Base-by-base conservation (phyloP, 805 yeast genomes). In the Suhomyces sp. region DNA sequence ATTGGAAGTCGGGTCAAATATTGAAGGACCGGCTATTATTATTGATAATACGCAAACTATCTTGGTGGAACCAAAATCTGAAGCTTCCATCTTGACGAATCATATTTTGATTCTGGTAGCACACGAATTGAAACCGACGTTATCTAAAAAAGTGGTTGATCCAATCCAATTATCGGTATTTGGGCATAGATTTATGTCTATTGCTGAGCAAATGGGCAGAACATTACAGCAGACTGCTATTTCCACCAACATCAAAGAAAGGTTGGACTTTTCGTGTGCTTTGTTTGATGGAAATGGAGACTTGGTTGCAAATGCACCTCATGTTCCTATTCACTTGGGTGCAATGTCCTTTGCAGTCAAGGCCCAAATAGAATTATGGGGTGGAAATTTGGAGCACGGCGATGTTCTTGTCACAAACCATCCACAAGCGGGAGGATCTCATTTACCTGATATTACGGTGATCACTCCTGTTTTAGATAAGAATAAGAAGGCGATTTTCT, bases 391-490 rank as follows among this genome's bases (percentile, higher is more conserved):
- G 36, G 40, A 55, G 38, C 58, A 59, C 9, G 73, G 72, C 5
- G 74, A 68, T 48, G 74, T 68, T 5, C 43, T 68, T 15, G 70
- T 68, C 5, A 50, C 68, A 6, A 68, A 68, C 42, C 72, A 67
- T 43, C 73, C 72, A 2, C 47, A 38, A 34, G 71, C 72, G 6
- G 67, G 74, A 27, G 69, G 75, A 15, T 49, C 69, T 25, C 67
- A 70, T 56, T 52, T 70, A 47, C 63, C 72, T 5, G 67, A 65
- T 62, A 88, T 90, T 44, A 90, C 97, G 0, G 95, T 90, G 9
- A 81, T 91, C 28, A 85, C 96, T 0, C 98, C 98, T 0, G 88
- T 90, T 2, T 83, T 87, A 53, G 68, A 69, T 19, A 40, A 48
- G 14, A 42, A 50, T 17, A 69, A 64, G 15, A 74, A 68, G 5